A percentile compares a stretch with the other conserved stretches of the same genome.
These are phyloP conservation scores for Fusarium coicis DNA, from an alignment of 2,329 filamentous ascomycete species.

Conservation along the genomic window DNA sequence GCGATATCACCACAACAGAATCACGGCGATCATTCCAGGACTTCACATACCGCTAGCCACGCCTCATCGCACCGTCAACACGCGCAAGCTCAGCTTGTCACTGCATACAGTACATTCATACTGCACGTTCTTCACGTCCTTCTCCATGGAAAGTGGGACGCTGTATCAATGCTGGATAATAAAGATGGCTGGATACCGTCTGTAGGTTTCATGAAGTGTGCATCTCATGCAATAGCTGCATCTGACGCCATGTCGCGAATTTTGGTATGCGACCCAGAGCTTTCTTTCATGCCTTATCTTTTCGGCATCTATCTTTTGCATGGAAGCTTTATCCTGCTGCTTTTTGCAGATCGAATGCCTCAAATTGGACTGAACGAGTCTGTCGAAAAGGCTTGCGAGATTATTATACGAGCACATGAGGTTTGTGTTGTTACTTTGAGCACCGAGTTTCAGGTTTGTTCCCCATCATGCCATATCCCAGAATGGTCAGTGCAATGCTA, in stretches of 20 bases:
- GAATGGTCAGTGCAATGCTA: fast-evolving
- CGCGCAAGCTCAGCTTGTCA: not conserved
- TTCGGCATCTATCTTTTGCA: conserved; percentile 1
- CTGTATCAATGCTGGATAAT: not conserved
- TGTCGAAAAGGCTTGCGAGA: not conserved
- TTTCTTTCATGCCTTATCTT: not conserved
- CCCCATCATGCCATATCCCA: fast-evolving
- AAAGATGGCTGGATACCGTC: conserved; percentile 3
- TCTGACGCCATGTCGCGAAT: conserved; percentile 1
- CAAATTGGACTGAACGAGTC: not conserved
- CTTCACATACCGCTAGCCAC: not conserved
- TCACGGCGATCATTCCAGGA: not conserved
- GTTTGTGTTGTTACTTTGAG: not conserved
- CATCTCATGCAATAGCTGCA: not conserved
- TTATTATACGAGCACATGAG: not conserved
- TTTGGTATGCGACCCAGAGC: not conserved
- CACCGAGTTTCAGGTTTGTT: not conserved
- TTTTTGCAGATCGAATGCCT: conserved; percentile 1
- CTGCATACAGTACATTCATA: conserved; percentile 1
- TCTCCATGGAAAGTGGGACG: not conserved
- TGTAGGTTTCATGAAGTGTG: not conserved
- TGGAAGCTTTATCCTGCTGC: not conserved
- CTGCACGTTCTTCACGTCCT: not conserved
- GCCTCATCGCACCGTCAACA: not conserved
- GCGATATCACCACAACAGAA: not conserved